phyloP scores from a whole-genome alignment of 192 early-diverging fungal genomes.

The Backusella australiensis region DNA sequence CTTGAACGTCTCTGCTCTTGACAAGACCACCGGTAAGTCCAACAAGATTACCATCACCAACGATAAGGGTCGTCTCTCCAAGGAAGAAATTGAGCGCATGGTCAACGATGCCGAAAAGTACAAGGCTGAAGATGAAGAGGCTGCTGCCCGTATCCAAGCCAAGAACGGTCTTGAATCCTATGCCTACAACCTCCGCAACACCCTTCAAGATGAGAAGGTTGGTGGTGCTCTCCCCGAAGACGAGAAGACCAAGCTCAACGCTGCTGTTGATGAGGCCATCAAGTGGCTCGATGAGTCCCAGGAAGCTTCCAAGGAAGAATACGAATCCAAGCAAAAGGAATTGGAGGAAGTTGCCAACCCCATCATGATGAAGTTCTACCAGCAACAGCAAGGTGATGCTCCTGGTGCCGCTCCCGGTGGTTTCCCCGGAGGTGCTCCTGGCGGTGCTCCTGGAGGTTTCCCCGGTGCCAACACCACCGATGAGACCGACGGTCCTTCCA shows the following conservation, averaged over 20 bases:
- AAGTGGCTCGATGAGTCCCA: constrained; percentile 92
- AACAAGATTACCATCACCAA: constrained; percentile 99
- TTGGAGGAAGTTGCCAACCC: constrained; percentile 93
- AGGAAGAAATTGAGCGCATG: constrained; percentile 60
- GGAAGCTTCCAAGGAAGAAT: constrained; percentile 98
- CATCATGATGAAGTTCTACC: constrained; percentile 97
- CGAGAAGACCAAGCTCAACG: constrained; percentile 88
- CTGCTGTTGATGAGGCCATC: constrained; percentile 87
- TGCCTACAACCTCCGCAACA: constrained; percentile 98
- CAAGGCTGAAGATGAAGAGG: constrained; percentile 90
- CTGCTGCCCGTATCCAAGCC: constrained; percentile 85
- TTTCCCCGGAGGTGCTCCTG: constrained; percentile 78
- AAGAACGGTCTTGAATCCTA: constrained; percentile 97
- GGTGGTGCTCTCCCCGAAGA: constrained; percentile 74
- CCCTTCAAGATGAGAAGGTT: constrained; percentile 83
- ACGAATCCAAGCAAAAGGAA: constrained; percentile 91
- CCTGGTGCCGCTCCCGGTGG: constrained; percentile 76
- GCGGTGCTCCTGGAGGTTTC: constrained; percentile 78
- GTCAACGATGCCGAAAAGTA: constrained; percentile 87
- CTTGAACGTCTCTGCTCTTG: constrained; percentile 90
- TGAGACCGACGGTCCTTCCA: constrained; percentile 15
- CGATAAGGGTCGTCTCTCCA: constrained; percentile 86
- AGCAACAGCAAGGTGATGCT: constrained; percentile 73
- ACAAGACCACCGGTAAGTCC: constrained; percentile 92
- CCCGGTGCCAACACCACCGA: constrained; percentile 46